Evolutionary conservation across 495 filamentous ascomycete species (phyloP).

Genomic region (Oidiodendron maius): DNA sequence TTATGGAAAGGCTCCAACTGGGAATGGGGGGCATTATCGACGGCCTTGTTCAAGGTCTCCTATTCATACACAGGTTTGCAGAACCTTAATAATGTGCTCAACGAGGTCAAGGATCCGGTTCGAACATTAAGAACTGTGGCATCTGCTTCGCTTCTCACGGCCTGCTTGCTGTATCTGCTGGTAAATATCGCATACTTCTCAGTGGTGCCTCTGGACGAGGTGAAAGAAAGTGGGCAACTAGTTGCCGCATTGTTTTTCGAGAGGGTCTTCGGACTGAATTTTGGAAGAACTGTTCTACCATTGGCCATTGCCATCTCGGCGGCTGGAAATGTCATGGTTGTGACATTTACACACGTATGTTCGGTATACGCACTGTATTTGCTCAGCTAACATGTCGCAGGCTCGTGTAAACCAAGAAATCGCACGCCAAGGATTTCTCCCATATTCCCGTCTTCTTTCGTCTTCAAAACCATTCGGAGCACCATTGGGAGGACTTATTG

Average conservation of each 20-base stretch:
- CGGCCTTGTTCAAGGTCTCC: constrained; percentile 66
- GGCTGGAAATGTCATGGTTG: constrained; percentile 72
- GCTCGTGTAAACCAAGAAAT: constrained; percentile 51
- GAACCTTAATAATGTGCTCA: constrained; percentile 73
- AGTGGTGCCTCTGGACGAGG: constrained; percentile 61
- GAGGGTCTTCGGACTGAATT: constrained; percentile 51
- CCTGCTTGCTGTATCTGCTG: constrained; percentile 57
- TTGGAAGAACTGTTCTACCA: constrained; percentile 54
- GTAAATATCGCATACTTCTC: constrained; percentile 68
- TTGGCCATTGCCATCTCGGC: constrained; percentile 62
- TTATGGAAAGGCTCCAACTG: constrained; percentile 50
- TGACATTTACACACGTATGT: constrained; percentile 58
- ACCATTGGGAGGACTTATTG: constrained; percentile 56
- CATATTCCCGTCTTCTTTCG: constrained; percentile 54
- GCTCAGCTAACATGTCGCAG: constrained; percentile 27
- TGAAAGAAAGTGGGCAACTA: constrained; percentile 60
- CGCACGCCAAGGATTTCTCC: constrained; percentile 53
- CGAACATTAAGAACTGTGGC: constrained; percentile 60
- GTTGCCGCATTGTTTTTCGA: constrained; percentile 66
- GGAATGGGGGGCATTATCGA: constrained; percentile 50
- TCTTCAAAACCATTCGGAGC: constrained; percentile 63
- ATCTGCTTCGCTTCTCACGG: constrained; percentile 53
- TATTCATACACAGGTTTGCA: constrained; percentile 64
- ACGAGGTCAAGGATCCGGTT: constrained; percentile 66
- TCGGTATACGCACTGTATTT: constrained; percentile 11